These are phyloP conservation scores for Nyctanthes arbortristis DNA, from an alignment of 257 asterid species.

Conservation along the genomic window DNA sequence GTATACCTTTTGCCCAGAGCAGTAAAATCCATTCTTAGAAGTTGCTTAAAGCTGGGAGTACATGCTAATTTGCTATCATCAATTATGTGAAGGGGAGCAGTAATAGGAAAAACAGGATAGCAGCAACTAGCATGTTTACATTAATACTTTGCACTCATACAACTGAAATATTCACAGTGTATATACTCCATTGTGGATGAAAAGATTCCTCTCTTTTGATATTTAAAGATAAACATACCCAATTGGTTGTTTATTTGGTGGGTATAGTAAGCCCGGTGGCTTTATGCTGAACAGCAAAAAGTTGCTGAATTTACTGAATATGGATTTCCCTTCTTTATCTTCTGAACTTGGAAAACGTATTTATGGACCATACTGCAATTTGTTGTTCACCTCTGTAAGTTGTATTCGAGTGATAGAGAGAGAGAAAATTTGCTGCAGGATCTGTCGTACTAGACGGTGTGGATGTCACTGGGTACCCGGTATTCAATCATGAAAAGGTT, in stretches of 20 bases:
- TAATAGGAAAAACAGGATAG: background rate
- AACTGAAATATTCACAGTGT: background rate
- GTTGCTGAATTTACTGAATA: background rate
- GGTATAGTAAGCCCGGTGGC: background rate
- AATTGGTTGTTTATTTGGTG: background rate
- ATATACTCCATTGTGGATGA: background rate
- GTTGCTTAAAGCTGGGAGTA: background rate
- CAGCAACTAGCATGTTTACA: background rate
- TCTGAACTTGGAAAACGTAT: background rate
- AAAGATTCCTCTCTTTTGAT: background rate
- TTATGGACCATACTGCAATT: background rate
- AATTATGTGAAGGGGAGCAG: background rate
- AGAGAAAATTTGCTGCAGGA: conserved; percentile 53
- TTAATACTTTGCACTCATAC: background rate
- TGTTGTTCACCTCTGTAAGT: conserved; percentile 4
- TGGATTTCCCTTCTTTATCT: background rate
- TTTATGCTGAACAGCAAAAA: background rate
- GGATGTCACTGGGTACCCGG: conserved; percentile 86
- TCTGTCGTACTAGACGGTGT: conserved; percentile 82
- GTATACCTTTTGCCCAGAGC: background rate
- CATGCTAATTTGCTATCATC: background rate
- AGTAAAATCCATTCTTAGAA: background rate
- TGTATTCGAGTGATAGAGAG: conserved; percentile 23
- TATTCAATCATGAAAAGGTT: conserved; percentile 84
- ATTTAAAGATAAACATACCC: background rate